Conservation (phyloP, 352 stramenopile species). For the Phytophthora fragariae region DNA sequence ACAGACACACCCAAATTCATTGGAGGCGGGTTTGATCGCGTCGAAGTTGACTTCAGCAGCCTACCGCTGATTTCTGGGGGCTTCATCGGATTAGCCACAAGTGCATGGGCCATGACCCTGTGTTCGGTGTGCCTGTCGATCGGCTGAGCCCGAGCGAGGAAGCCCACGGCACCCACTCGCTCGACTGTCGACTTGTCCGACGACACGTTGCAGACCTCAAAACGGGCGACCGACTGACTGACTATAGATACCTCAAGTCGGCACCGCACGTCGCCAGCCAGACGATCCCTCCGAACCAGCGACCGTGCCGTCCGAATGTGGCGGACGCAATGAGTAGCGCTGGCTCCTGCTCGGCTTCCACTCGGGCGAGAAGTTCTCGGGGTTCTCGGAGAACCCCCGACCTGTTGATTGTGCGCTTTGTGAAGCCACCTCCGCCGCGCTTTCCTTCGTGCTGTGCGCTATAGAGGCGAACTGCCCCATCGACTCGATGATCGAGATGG, state of each 20-base stretch:
- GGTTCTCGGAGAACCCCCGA: not conserved
- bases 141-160: not conserved
- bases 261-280: conserved; percentile 10
- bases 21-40: not conserved
- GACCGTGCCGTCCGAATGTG: conserved; percentile 2
- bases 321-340: not conserved
- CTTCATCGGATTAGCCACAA: not conserved
- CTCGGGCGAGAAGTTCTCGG: too few species aligned
- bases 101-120: not conserved
- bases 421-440: not conserved
- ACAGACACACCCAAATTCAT: not conserved
- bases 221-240: conserved; percentile 1
- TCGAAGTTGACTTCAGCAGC: not conserved
- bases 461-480: not conserved
- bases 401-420: not conserved
- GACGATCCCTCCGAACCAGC: conserved; percentile 5
- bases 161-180: not conserved
- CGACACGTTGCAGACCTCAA: not conserved
- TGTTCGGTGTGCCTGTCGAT: not conserved
- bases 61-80: too few species aligned
- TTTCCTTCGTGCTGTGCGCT: not conserved
- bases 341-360: conserved; percentile 11
- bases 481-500: conserved; percentile 12
- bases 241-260: conserved; percentile 25
- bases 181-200: not conserved